phyloP scores from a whole-genome alignment of 768 basidiomycete species.

The Tremella fuciformis region DNA sequence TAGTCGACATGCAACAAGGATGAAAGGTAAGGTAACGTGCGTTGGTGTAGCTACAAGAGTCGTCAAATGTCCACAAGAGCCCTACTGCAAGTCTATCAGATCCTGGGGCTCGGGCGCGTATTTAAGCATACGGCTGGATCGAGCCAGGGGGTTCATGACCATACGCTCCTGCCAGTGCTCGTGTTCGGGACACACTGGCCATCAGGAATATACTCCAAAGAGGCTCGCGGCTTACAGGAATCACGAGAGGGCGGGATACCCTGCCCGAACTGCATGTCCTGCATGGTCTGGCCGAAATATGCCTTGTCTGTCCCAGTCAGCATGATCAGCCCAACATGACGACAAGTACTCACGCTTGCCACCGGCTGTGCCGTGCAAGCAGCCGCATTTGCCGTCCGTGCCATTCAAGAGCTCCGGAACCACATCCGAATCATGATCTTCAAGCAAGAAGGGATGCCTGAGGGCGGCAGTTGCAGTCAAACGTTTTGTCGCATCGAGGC shows the following conservation, averaged over 20 bases:
- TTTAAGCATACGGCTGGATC: constrained; percentile 8
- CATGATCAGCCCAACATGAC: background rate
- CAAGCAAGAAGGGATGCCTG: constrained; percentile 69
- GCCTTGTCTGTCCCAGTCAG: constrained; percentile 30
- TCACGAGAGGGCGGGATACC: constrained; percentile 26
- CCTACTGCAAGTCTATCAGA: too few relatives aligned
- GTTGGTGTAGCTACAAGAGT: too few relatives aligned
- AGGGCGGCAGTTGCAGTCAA: constrained; percentile 74
- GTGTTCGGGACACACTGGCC: constrained; percentile 36
- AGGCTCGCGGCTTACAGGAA: constrained; percentile 19
- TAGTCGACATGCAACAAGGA: too few relatives aligned
- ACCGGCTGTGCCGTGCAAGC: constrained; percentile 17
- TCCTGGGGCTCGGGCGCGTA: too few relatives aligned
- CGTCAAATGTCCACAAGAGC: too few relatives aligned
- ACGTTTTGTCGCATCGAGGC: constrained; percentile 72
- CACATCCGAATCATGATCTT: constrained; percentile 53
- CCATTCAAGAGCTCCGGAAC: constrained; percentile 18
- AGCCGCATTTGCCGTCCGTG: constrained; percentile 31
- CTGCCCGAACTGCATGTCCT: constrained; percentile 39
- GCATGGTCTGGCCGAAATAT: constrained; percentile 19
- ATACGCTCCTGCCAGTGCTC: constrained; percentile 37
- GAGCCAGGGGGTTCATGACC: constrained; percentile 23
- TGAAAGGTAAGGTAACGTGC: too few relatives aligned
- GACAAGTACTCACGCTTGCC: constrained; percentile 30
- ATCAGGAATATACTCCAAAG: constrained; percentile 1